Percentiles rank a stretch among this genome's conserved stretches.
phyloP scores from a whole-genome alignment of 371 early-diverging fungal genomes.

The Gilbertella persicaria region DNA sequence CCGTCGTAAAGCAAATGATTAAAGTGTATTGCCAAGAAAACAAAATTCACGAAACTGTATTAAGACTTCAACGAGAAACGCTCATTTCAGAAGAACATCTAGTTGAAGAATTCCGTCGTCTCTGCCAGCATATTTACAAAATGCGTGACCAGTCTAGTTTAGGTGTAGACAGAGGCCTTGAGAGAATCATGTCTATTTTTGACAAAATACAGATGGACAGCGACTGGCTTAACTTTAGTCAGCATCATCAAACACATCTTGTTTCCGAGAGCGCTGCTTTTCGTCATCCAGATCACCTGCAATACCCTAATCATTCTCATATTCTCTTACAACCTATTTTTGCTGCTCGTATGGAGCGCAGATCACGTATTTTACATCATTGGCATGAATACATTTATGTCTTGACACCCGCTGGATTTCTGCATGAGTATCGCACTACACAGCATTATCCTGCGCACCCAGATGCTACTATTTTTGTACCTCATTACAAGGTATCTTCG shows the following conservation, averaged over 20 bases:
- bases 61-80: conserved; percentile 42
- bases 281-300: conserved; percentile 37
- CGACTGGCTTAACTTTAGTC: conserved; percentile 36
- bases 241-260: conserved; percentile 27
- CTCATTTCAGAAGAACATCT: conserved; percentile 34
- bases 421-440: conserved; percentile 38
- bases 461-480: conserved; percentile 31
- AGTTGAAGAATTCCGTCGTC: conserved; percentile 30
- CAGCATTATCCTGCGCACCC: conserved; percentile 34
- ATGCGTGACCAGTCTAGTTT: conserved; percentile 24
- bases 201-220: conserved; percentile 22
- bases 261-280: conserved; percentile 39
- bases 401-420: conserved; percentile 44
- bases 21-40: conserved; percentile 46
- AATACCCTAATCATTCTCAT: conserved; percentile 42
- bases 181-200: conserved; percentile 20
- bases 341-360: conserved; percentile 46
- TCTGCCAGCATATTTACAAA: conserved; percentile 32
- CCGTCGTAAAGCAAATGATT: conserved; percentile 41
- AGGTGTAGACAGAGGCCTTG: conserved; percentile 27
- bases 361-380: conserved; percentile 28
- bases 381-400: conserved; percentile 52
- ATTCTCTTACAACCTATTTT: conserved; percentile 41
- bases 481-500: conserved; percentile 44
- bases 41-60: conserved; percentile 46